Conservation (phyloP, 1,139 yeast species). For the Sugiyamaella sp. region DNA sequence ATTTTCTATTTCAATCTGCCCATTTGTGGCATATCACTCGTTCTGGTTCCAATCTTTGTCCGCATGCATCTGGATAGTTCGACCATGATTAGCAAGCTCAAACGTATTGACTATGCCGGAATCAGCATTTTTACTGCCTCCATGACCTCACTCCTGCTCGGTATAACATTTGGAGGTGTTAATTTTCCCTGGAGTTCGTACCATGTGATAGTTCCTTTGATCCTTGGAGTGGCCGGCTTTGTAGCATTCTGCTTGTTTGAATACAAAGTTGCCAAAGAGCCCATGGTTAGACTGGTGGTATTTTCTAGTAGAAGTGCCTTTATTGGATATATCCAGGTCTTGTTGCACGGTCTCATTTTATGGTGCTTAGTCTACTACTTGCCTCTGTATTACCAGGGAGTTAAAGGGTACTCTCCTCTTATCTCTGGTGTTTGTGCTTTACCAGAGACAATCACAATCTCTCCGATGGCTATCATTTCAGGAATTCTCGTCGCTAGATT, state of each 20-base stretch:
- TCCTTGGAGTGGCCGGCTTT: constrained; percentile 52
- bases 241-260: constrained; percentile 52
- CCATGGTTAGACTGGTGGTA: constrained; percentile 52
- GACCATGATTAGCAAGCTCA: constrained; percentile 46
- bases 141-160: constrained; percentile 45
- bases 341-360: constrained; percentile 50
- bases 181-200: constrained; percentile 56
- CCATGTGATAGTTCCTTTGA: constrained; percentile 55
- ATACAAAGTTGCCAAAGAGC: constrained; percentile 48
- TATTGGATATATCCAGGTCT: constrained; percentile 44
- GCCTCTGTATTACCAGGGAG: constrained; percentile 60
- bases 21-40: constrained; percentile 60
- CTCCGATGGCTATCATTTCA: constrained; percentile 50
- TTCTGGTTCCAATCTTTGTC: constrained; percentile 50
- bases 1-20: constrained; percentile 73
- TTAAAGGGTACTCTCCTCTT: constrained; percentile 50
- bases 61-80: constrained; percentile 55
- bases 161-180: constrained; percentile 55
- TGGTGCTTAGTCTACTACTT: constrained; percentile 47
- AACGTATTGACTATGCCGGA: constrained; percentile 49
- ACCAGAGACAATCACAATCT: constrained; percentile 56
- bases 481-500: constrained; percentile 53
- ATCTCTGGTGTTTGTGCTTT: constrained; percentile 59
- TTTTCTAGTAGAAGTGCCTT: constrained; percentile 42
- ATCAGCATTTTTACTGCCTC: constrained; percentile 35